Percentiles rank a stretch among this genome's conserved stretches.
These are phyloP conservation scores for Pyrenula massariospora DNA, from an alignment of 495 filamentous ascomycete genomes.

Conservation along the genomic window DNA sequence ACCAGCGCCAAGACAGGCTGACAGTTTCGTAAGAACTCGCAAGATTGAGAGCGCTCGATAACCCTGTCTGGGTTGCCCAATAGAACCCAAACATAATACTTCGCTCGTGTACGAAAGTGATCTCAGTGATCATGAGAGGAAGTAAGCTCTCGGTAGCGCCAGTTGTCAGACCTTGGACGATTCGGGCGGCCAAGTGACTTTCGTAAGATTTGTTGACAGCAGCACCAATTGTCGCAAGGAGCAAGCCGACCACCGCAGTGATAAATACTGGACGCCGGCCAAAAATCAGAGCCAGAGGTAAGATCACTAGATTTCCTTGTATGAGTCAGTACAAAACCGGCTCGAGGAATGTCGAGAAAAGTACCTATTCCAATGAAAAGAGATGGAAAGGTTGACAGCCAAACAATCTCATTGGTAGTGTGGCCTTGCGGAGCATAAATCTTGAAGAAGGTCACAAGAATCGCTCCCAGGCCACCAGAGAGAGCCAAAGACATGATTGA, in stretches of 20 bases:
- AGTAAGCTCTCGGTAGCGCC: slow-evolving; percentile 26
- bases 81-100: slow-evolving; percentile 18
- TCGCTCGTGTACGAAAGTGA: slow-evolving; percentile 23
- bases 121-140: slow-evolving; percentile 21
- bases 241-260: slow-evolving; percentile 11
- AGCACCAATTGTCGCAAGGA: slow-evolving; percentile 17
- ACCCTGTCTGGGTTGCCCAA: slow-evolving; percentile 22
- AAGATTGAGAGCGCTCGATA: slow-evolving; percentile 17
- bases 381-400: too few species aligned
- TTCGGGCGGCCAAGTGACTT: slow-evolving; percentile 19
- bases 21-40: slow-evolving; percentile 21
- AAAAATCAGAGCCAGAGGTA: slow-evolving; percentile 18
- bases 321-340: not conserved
- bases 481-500: slow-evolving; percentile 24
- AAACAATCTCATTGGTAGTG: too few species aligned
- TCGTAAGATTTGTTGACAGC: slow-evolving; percentile 16
- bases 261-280: slow-evolving; percentile 16
- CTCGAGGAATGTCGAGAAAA: too few species aligned
- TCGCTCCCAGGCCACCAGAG: too few species aligned
- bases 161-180: slow-evolving; percentile 21
- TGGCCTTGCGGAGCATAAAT: too few species aligned
- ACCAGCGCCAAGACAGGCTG: slow-evolving; percentile 24
- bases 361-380: too few species aligned
- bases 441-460: too few species aligned
- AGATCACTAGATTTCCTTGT: slow-evolving; percentile 21